These are phyloP conservation scores for Malus hybrid DNA, from an alignment of 331 rosid species.

Conservation along the genomic window DNA sequence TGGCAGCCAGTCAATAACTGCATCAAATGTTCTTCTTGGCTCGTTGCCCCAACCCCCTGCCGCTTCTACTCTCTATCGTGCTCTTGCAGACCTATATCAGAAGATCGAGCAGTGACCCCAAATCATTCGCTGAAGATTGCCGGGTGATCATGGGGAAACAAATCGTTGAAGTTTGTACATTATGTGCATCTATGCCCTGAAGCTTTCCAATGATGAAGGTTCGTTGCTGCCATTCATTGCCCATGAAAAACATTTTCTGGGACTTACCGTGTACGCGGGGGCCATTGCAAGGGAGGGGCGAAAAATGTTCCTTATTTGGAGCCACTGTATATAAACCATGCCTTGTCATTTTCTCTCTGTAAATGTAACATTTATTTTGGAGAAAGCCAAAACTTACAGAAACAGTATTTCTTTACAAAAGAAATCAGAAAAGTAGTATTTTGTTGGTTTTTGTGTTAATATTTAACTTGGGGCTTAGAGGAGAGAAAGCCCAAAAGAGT, in stretches of 20 bases:
- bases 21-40: constrained; percentile 80
- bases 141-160: background rate
- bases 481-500: too few relatives aligned
- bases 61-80: constrained; percentile 65
- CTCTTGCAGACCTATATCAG: constrained; percentile 67
- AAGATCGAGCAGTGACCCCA: constrained; percentile 33
- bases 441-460: too few relatives aligned
- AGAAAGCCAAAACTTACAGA: background rate
- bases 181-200: background rate
- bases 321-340: background rate
- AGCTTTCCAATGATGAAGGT: constrained; percentile 24
- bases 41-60: constrained; percentile 92
- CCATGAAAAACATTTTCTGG: constrained; percentile 12
- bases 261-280: background rate
- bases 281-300: background rate
- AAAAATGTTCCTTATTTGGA: background rate
- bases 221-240: constrained; percentile 44
- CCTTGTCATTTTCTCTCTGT: background rate
- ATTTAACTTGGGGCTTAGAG: too few relatives aligned
- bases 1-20: constrained; percentile 68
- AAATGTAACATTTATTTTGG: background rate
- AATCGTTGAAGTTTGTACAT: background rate
- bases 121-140: background rate
- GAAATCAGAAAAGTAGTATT: background rate
- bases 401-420: background rate